Conservation (phyloP, 2,329 filamentous ascomycete species). For the Diplodia mutila region DNA sequence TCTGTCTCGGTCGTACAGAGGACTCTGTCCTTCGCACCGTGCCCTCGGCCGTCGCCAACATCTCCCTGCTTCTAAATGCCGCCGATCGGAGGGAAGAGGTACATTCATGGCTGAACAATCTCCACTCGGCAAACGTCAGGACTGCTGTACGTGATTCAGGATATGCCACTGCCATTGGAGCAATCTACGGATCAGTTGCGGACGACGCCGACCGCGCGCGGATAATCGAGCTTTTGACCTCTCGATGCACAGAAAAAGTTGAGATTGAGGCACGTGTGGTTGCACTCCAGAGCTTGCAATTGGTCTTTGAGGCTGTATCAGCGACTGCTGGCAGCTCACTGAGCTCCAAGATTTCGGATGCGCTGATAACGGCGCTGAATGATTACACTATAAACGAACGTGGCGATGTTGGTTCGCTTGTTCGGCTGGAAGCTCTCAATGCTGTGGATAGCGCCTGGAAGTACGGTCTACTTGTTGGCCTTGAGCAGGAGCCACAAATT, state of each 20-base stretch:
- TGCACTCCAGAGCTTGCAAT: conserved; percentile 44
- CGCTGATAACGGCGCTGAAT: conserved; percentile 61
- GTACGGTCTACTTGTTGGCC: conserved; percentile 18
- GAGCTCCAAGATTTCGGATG: conserved; percentile 34
- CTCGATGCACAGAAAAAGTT: conserved; percentile 41
- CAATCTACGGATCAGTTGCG: conserved; percentile 33
- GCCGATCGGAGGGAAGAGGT: conserved; percentile 30
- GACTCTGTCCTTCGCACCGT: conserved; percentile 40
- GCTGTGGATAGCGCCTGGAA: conserved; percentile 58
- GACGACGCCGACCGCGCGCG: conserved; percentile 30
- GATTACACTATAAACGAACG: conserved; percentile 90
- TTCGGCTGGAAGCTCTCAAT: conserved; percentile 77
- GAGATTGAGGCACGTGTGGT: conserved; percentile 52
- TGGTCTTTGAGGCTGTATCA: conserved; percentile 34
- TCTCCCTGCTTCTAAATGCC: conserved; percentile 32
- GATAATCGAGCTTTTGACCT: conserved; percentile 42
- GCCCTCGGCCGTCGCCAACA: conserved; percentile 31
- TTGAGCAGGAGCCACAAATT: conserved; percentile 31
- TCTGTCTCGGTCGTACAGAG: conserved; percentile 42
- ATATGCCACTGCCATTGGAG: conserved; percentile 50
- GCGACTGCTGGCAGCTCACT: conserved; percentile 19
- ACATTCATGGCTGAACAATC: conserved; percentile 35
- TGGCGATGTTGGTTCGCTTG: conserved; percentile 87
- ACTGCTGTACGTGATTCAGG: conserved; percentile 47
- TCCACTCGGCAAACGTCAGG: conserved; percentile 45